Base-by-base conservation (phyloP, 2,329 filamentous ascomycete genomes). In the Camillea tinctor region DNA sequence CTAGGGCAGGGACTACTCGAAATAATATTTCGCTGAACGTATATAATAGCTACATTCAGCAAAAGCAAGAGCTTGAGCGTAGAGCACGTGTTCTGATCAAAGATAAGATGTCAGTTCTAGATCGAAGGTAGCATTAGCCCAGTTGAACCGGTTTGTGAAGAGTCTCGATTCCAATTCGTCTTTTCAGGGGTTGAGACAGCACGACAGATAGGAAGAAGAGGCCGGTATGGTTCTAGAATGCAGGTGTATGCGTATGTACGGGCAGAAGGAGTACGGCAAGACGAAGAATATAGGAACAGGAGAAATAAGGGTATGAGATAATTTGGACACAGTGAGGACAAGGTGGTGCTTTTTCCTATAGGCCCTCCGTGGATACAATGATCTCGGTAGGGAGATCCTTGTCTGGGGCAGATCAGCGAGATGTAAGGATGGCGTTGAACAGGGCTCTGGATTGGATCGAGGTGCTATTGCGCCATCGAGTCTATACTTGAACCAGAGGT, bases 401-500 rank as follows among this genome's bases (percentile, higher is more conserved):
- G 36, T 9, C 17, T 11, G 26, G 36, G 36, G 36, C 36, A n/a
- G 4, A 44, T 44, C 36, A 44, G 36, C 36, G 3, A 44, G 36
- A 44, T 44, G 36, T 44, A 44, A 44, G 36, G 36, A 44, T 44
- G 36, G 36, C 36, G 36, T 44, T 15, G 36, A 15, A 56, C 55
- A 48, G 36, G 23, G 50, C 26, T 49, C 53, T 49, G 56, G 62
- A 60, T 64, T 66, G 60, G 65, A 56, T 51, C 52, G 61, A 66
- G 60, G 59, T 62, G 56, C 56, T 62, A 70, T 70, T 64, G 68
- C 68, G 68, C 67, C 63, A 69, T 70, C 63, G 59, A 48, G 54
- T 52, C 63, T 59, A 62, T 66, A 54, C 66, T 65, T 30, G 26
- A 49, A 64, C 62, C 64, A 58, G 50, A 60, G 64, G 13, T 44